Percentiles rank a stretch among this genome's conserved stretches.
Evolutionary conservation across 768 basidiomycete genomes (phyloP).

Genomic region (Termitomyces sp.): DNA sequence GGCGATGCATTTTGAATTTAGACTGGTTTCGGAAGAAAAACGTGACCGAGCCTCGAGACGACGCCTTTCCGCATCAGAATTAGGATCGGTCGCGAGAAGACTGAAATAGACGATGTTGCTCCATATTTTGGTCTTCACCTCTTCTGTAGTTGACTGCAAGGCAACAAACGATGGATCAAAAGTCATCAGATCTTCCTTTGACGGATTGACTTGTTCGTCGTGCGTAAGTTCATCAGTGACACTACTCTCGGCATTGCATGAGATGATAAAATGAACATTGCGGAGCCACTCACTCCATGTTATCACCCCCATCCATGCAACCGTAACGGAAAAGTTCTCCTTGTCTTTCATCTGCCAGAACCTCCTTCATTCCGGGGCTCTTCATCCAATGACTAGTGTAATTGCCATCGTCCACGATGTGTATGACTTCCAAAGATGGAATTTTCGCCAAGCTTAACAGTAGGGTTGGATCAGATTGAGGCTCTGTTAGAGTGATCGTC

Average conservation of each 20-base stretch:
- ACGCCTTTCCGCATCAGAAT: background rate
- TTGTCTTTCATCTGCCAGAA: background rate
- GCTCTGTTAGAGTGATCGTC: background rate
- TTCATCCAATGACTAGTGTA: too few relatives aligned
- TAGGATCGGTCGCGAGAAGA: background rate
- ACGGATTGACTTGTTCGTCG: background rate
- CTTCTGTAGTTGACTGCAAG: background rate
- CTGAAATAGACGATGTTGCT: constrained; percentile 4
- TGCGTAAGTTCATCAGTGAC: background rate
- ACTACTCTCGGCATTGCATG: background rate
- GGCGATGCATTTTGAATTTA: background rate
- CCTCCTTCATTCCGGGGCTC: background rate
- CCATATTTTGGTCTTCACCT: background rate
- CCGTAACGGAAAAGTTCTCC: background rate
- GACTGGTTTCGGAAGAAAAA: too few relatives aligned
- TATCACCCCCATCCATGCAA: background rate
- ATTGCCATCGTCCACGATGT: too few relatives aligned
- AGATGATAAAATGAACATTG: background rate
- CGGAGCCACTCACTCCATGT: background rate
- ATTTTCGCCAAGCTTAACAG: background rate
- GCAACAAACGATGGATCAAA: constrained; percentile 3
- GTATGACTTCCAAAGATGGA: background rate
- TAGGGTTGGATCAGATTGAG: background rate
- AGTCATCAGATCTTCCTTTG: background rate
- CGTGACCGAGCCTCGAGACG: too few relatives aligned